phyloP scores from a whole-genome alignment of 169 alveolate species.

The Eimeria falciformis region DNA sequence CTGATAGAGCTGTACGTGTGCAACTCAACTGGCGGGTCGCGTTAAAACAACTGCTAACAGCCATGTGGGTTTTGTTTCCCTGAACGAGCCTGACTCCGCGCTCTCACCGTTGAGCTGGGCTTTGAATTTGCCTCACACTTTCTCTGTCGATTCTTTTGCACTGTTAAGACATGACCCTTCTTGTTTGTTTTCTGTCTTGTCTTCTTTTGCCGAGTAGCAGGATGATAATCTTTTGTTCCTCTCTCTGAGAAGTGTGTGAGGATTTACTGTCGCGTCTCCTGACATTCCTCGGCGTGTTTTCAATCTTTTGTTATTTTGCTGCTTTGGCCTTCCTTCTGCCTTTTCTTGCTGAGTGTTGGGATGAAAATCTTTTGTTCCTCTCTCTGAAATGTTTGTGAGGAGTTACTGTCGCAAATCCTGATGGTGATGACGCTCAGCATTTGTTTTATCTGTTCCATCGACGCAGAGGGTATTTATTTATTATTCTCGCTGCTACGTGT shows the following conservation, averaged over 20 bases:
- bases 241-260: constrained; percentile 38
- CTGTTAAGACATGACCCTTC: too few relatives aligned
- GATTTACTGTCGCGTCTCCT: constrained; percentile 58
- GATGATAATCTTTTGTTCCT: constrained; percentile 60
- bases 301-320: not conserved
- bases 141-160: too few relatives aligned
- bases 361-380: constrained; percentile 35
- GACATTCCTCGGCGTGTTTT: not conserved
- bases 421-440: not conserved
- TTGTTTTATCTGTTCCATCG: too few relatives aligned
- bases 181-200: too few relatives aligned
- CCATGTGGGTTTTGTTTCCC: constrained; percentile 22
- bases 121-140: not conserved
- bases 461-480: too few relatives aligned
- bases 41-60: constrained; percentile 65
- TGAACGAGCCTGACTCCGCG: not conserved
- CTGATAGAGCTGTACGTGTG: not conserved
- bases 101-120: constrained; percentile 8
- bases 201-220: not conserved
- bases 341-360: not conserved
- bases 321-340: not conserved
- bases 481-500: too few relatives aligned
- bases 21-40: not conserved
- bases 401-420: constrained; percentile 46
- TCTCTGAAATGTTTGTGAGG: constrained; percentile 25